phyloP scores from a whole-genome alignment of 495 filamentous ascomycete genomes.

The Penicillium waksmanii region DNA sequence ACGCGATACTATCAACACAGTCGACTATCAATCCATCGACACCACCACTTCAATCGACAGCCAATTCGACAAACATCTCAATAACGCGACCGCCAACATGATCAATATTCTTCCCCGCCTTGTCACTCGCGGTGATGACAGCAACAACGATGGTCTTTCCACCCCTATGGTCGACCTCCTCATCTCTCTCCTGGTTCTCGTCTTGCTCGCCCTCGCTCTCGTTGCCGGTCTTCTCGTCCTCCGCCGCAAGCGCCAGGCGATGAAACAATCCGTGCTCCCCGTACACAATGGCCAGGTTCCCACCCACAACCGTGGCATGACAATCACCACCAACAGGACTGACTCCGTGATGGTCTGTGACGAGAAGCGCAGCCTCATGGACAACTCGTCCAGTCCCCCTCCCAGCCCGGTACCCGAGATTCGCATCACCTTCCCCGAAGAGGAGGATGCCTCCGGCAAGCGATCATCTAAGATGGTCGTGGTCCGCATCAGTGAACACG shows the following conservation, averaged over 20 bases:
- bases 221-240: constrained; percentile 70
- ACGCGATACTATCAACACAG: constrained; percentile 6
- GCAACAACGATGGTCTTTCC: constrained; percentile 43
- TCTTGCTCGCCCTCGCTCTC: constrained; percentile 68
- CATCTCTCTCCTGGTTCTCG: constrained; percentile 76
- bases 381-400: constrained; percentile 73
- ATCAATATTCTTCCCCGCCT: constrained; percentile 56
- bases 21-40: neutral
- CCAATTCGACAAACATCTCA: constrained; percentile 22
- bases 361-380: constrained; percentile 72
- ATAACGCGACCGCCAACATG: constrained; percentile 23
- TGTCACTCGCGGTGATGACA: constrained; percentile 54
- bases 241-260: constrained; percentile 61
- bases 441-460: constrained; percentile 82
- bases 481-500: constrained; percentile 84
- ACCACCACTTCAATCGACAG: constrained; percentile 5
- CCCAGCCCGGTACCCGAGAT: constrained; percentile 92
- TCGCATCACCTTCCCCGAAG: constrained; percentile 97
- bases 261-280: constrained; percentile 57
- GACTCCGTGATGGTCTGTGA: constrained; percentile 75
- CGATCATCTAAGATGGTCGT: constrained; percentile 88
- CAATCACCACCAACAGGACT: constrained; percentile 60
- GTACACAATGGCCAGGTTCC: constrained; percentile 58
- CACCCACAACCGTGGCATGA: constrained; percentile 67
- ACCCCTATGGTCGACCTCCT: constrained; percentile 70